Evolutionary conservation across 768 basidiomycete genomes (phyloP), one percentile per base, ranked within the genome.

Genomic region (Crassisporium funariophilum): DNA sequence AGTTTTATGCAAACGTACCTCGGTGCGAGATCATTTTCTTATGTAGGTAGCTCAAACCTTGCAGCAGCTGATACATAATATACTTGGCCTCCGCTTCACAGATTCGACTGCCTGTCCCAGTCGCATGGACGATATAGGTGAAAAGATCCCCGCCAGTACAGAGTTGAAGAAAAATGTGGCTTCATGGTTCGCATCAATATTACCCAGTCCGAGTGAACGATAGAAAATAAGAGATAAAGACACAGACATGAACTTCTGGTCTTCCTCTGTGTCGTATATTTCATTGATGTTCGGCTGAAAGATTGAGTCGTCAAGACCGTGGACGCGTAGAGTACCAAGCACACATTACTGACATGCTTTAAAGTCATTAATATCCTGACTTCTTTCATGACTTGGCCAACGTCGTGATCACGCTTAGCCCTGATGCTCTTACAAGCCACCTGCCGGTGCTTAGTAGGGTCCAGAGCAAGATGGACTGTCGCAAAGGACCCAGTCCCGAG

Each of bases 71-170:
- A 56, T 79, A 91, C 74, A 86, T 86, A 43, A 90, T 82, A 60
- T 88, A 92, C 65, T 91, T 90, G 5, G 84, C 82, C 64, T 92
- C 90, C 12, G 86, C 84, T 68, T 91, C 87, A 51, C 81, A 82
- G 13, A 92, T 72, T 45, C 72, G 78, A 46, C 66, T 60, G 19
- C 70, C 69, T 24, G 67, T 70, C 19, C 77, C 76, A 13, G 76
- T 68, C 49, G 82, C 76, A 45, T 75, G 82, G 12, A 80, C 82
- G 53, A 92, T 86, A 64, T 91, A 91, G 2, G 87, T 88, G 64
- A 91, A 91, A n/a, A 92, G 76, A 58, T 92, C 90, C 17, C 89
- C 90, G 8, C 90, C 89, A 0, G 89, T 91, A 56, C 87, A 91
- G 6, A 92, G 73, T 63, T 92, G 85, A 24, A 92, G 81, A 65